Percentiles rank a stretch among this genome's conserved stretches.
Conservation (phyloP, 2,329 filamentous ascomycete species). For the Apiospora pterosperma region DNA sequence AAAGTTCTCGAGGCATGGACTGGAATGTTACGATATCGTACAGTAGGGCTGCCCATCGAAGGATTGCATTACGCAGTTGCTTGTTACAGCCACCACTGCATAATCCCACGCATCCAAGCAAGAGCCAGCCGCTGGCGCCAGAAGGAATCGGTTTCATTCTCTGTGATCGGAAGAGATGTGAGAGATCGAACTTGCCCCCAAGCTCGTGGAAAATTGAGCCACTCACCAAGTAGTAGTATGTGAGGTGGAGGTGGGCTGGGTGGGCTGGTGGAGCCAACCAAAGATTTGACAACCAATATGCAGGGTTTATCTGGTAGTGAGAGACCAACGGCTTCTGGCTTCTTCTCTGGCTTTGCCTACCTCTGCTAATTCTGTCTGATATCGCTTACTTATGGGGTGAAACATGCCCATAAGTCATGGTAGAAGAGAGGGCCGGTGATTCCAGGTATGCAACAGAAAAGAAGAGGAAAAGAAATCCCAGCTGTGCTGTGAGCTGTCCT, state of each 20-base stretch:
- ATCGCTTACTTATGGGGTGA: not conserved
- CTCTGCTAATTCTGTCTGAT: not conserved
- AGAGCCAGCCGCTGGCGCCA: too few relatives aligned
- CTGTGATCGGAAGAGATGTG: not conserved
- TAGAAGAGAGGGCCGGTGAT: too few relatives aligned
- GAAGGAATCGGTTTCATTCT: not conserved
- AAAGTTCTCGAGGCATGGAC: not conserved
- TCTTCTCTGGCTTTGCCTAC: not conserved
- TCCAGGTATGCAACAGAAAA: too few relatives aligned
- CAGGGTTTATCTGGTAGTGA: not conserved
- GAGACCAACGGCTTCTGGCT: not conserved
- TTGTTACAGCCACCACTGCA: not conserved
- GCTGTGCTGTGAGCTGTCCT: not conserved
- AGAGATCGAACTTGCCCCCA: not conserved
- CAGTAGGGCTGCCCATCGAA: not conserved
- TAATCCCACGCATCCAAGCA: not conserved
- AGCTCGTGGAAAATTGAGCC: not conserved
- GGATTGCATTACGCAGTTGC: not conserved
- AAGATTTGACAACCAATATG: conserved; percentile 1
- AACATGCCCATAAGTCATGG: not conserved
- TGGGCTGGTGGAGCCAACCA: not conserved
- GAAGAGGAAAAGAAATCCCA: not conserved
- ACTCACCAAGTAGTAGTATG: too few relatives aligned
- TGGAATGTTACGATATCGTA: not conserved
- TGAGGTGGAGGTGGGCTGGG: too few relatives aligned